Base-by-base conservation (phyloP, 768 basidiomycete species). In the Pisolithus tinctorius region DNA sequence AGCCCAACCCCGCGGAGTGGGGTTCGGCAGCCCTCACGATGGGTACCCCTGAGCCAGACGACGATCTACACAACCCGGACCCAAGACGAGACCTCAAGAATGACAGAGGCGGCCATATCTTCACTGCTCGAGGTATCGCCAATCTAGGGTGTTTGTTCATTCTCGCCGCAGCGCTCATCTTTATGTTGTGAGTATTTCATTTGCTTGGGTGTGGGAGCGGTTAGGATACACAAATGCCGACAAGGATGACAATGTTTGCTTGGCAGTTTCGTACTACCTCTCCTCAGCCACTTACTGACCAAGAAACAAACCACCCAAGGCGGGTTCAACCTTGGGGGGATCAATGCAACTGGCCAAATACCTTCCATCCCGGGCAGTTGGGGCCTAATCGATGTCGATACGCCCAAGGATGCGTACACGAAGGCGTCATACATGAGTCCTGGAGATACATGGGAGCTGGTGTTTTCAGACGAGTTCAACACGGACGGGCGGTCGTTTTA, bases 381-480 rank as follows among this genome's bases (percentile, higher is more conserved):
- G 40, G 74, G 70, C 11, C 64, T 83, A 43, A 77, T 84, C 55
- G 83, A 84, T 55, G 45, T 69, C 20, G 73, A 80, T 41, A 83
- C 83, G 0, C 83, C 82, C 8, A 17, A 67, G 54, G 69, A 75
- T 16, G 65, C 65, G 23, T 67, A 74, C 68, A 73, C 63, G 44
- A 72, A 68, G 47, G 56, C 62, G 40, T 65, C 69, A 0, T 82
- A 74, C 60, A 68, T 52, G 59, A 58, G 54, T 38, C 53, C 65
- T 1, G 7, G 66, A 14, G 64, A 68, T 30, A 69, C 71, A 4
- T 39, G 68, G 60, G 65, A 74, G 69, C 71, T 87, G 48, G 81
- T 89, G 16, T 93, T 89, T 66, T 84, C 81, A 1, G 89, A 93
- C 62, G 90, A 92, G 71, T 93, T 93, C 65, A 80, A 91, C 52